Conservation (phyloP, 805 yeast genomes). For the Myxozyma vanderwaltii region DNA sequence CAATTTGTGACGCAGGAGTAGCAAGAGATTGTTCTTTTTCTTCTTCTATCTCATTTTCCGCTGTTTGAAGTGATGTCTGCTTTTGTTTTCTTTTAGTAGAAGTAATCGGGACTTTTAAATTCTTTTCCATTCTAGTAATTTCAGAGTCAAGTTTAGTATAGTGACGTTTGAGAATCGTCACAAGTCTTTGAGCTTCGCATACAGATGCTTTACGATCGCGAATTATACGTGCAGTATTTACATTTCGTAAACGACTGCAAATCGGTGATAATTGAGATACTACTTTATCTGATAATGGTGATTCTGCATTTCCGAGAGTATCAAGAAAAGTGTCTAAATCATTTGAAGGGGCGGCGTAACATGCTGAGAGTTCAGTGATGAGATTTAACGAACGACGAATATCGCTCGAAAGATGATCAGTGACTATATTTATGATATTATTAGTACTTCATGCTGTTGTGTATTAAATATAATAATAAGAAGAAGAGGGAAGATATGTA, state of each 20-base stretch:
- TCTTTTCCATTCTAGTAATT: conserved; percentile 15
- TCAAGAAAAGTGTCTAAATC: conserved; percentile 4
- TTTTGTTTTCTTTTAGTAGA: background rate
- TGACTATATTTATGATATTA: conserved; percentile 12
- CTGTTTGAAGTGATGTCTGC: background rate
- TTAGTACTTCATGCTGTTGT: background rate
- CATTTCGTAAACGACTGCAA: background rate
- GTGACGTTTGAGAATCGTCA: conserved; percentile 7
- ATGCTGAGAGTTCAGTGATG: conserved; percentile 7
- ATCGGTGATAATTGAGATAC: background rate
- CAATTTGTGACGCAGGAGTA: conserved; percentile 1
- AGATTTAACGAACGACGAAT: conserved; percentile 21
- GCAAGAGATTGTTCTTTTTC: background rate
- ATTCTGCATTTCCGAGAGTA: background rate
- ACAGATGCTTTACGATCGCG: conserved; percentile 14
- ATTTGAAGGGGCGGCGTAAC: conserved; percentile 4
- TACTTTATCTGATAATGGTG: background rate
- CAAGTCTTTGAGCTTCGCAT: conserved; percentile 15
- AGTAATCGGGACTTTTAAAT: background rate
- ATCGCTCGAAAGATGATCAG: conserved; percentile 31
- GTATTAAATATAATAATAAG: background rate
- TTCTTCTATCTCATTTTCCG: background rate
- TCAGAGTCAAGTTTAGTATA: conserved; percentile 9
- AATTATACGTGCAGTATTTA: background rate
- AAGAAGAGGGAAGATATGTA: background rate